Evolutionary conservation across 495 filamentous ascomycete genomes (phyloP).

Genomic region (Neurospora sp.): DNA sequence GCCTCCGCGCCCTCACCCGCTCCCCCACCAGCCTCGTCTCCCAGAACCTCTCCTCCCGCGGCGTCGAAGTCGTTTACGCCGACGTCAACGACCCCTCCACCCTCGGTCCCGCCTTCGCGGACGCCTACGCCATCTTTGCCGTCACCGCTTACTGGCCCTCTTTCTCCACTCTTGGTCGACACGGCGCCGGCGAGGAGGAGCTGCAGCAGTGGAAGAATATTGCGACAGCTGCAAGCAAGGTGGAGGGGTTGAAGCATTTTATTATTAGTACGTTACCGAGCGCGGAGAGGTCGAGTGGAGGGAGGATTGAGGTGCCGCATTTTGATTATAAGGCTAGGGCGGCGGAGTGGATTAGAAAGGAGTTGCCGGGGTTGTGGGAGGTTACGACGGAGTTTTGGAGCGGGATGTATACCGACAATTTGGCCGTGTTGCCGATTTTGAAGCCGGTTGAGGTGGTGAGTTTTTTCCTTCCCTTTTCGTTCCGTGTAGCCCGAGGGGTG

Average conservation of each 20-base stretch:
- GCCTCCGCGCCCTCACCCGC: slow-evolving; percentile 13
- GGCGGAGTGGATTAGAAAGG: slow-evolving; percentile 1
- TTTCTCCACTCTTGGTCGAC: background rate
- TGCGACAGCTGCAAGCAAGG: background rate
- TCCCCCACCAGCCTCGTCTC: slow-evolving; percentile 7
- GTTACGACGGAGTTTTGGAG: slow-evolving; percentile 8
- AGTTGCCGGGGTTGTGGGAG: slow-evolving; percentile 1
- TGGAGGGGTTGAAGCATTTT: slow-evolving; percentile 3
- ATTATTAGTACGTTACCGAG: slow-evolving; percentile 5
- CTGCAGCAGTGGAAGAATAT: slow-evolving; percentile 5
- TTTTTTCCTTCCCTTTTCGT: no score
- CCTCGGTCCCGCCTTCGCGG: slow-evolving; percentile 7
- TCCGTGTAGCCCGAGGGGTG: no score
- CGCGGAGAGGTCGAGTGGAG: background rate
- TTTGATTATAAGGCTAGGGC: slow-evolving; percentile 6
- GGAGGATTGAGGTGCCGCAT: slow-evolving; percentile 6
- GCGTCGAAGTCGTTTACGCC: no score
- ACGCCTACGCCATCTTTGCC: slow-evolving; percentile 8
- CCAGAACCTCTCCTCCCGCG: slow-evolving; percentile 7
- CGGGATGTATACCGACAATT: slow-evolving; percentile 5
- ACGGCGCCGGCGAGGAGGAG: slow-evolving; percentile 4
- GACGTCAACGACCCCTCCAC: slow-evolving; percentile 5
- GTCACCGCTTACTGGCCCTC: slow-evolving; percentile 4
- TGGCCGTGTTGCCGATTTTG: background rate
- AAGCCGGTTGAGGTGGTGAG: background rate